Conservation (phyloP, 202 grass and related monocot species). For the Setaria viridis region DNA sequence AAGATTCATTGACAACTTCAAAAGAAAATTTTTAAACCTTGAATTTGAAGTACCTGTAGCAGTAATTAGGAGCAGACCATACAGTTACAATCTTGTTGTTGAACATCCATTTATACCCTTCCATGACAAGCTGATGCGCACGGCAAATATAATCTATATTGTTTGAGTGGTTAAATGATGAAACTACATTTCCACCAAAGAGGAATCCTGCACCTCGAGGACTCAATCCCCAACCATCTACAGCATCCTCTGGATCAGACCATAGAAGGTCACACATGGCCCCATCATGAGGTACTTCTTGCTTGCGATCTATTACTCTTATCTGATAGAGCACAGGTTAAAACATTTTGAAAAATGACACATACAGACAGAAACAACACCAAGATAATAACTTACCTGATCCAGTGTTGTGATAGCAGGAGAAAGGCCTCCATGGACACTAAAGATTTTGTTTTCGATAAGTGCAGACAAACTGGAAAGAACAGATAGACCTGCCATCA, state of each 20-base stretch:
- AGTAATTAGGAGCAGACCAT: slow-evolving; percentile 99
- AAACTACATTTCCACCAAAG: slow-evolving; percentile 90
- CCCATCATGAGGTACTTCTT: slow-evolving; percentile 98
- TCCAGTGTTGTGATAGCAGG: slow-evolving; percentile 89
- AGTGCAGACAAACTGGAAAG: slow-evolving; percentile 93
- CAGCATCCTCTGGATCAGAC: slow-evolving; percentile 97
- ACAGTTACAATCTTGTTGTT: slow-evolving; percentile 97
- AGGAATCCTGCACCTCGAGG: slow-evolving; percentile 94
- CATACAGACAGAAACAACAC: not conserved
- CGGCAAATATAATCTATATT: slow-evolving; percentile 99
- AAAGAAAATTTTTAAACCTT: slow-evolving; percentile 31
- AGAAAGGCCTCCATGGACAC: slow-evolving; percentile 97
- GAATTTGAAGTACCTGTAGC: slow-evolving; percentile 80
- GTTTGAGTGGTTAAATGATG: slow-evolving; percentile 92
- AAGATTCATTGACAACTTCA: slow-evolving; percentile 21
- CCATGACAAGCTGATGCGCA: slow-evolving; percentile 98
- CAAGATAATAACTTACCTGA: slow-evolving; percentile 63
- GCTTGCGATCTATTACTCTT: slow-evolving; percentile 96
- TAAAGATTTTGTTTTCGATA: slow-evolving; percentile 99
- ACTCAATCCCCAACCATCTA: slow-evolving; percentile 96
- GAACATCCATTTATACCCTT: slow-evolving; percentile 99
- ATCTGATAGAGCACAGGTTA: slow-evolving; percentile 60
- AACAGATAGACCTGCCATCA: slow-evolving; percentile 28
- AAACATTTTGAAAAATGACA: slow-evolving; percentile 28
- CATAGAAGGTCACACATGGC: slow-evolving; percentile 99